phyloP scores from a whole-genome alignment of 2,329 filamentous ascomycete species.

The Pseudogymnoascus sp. region DNA sequence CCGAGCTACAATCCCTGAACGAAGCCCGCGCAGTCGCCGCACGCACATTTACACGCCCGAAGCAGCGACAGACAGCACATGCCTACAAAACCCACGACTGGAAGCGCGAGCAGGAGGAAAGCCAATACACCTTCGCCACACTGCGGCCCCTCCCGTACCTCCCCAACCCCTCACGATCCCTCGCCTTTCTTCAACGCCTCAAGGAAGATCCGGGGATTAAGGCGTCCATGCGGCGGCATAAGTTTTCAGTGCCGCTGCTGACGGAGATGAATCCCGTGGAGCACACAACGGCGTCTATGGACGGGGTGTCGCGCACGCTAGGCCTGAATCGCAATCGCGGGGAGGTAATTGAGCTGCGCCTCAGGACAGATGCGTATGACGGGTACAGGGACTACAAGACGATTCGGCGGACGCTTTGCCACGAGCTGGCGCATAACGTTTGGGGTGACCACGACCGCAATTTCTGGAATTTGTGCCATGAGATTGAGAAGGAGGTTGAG shows the following conservation, averaged over 20 bases:
- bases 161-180: conserved; percentile 64
- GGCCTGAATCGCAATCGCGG: conserved; percentile 83
- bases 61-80: conserved; percentile 30
- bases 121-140: conserved; percentile 72
- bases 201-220: conserved; percentile 80
- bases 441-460: conserved; percentile 73
- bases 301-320: conserved; percentile 66
- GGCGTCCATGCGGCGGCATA: conserved; percentile 73
- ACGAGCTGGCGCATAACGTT: conserved; percentile 92
- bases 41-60: conserved; percentile 36
- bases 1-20: conserved; percentile 51
- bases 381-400: conserved; percentile 90
- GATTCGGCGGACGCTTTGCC: conserved; percentile 85
- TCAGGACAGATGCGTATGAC: conserved; percentile 90
- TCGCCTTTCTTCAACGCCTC: conserved; percentile 66
- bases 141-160: conserved; percentile 71
- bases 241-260: conserved; percentile 75
- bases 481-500: conserved; percentile 83
- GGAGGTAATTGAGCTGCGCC: conserved; percentile 80
- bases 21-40: conserved; percentile 43
- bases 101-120: conserved; percentile 40
- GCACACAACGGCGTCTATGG: conserved; percentile 65
- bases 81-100: conserved; percentile 38
- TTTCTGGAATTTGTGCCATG: conserved; percentile 84
- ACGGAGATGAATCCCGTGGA: conserved; percentile 92